Conservation (phyloP, 1,284 basidiomycete species). For the Leccinum pachyderme region DNA sequence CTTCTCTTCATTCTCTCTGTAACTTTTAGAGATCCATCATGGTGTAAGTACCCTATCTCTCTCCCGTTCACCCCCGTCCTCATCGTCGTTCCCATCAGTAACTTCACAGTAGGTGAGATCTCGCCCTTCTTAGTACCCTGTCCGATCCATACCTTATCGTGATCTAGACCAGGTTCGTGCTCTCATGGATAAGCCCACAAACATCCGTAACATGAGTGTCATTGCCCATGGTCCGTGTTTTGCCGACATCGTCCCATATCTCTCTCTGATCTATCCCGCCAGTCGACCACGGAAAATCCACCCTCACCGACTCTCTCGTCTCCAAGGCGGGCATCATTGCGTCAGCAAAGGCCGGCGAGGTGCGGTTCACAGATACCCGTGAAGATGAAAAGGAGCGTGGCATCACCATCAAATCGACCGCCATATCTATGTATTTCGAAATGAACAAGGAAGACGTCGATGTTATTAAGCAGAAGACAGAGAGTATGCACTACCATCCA, state of each 20-base stretch:
- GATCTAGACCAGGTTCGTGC: conserved; percentile 79
- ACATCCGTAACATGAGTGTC: conserved; percentile 99
- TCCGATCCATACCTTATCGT: conserved; percentile 12
- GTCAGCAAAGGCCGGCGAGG: conserved; percentile 90
- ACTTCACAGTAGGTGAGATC: conserved; percentile 82
- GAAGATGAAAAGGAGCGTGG: conserved; percentile 99
- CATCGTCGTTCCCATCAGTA: conserved; percentile 52
- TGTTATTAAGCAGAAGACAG: conserved; percentile 92
- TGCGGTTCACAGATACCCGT: conserved; percentile 98
- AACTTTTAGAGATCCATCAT: conserved; percentile 53
- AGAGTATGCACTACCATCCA: conserved; percentile 50
- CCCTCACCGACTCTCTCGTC: conserved; percentile 97
- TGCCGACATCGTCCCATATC: conserved; percentile 9
- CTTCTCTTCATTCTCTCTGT: conserved; percentile 34
- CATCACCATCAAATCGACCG: conserved; percentile 99
- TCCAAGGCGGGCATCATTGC: conserved; percentile 99
- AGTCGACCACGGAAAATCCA: conserved; percentile 99
- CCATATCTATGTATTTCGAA: conserved; percentile 99
- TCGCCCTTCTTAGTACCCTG: not conserved
- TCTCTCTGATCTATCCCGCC: conserved; percentile 20
- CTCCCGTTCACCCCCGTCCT: conserved; percentile 27
- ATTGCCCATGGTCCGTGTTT: conserved; percentile 81
- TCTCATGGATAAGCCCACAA: conserved; percentile 89
- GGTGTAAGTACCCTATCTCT: conserved; percentile 58
- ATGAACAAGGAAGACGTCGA: conserved; percentile 86